These are phyloP conservation scores for Talaromyces rugulosus DNA, from an alignment of 2,329 filamentous ascomycete genomes.

Conservation along the genomic window DNA sequence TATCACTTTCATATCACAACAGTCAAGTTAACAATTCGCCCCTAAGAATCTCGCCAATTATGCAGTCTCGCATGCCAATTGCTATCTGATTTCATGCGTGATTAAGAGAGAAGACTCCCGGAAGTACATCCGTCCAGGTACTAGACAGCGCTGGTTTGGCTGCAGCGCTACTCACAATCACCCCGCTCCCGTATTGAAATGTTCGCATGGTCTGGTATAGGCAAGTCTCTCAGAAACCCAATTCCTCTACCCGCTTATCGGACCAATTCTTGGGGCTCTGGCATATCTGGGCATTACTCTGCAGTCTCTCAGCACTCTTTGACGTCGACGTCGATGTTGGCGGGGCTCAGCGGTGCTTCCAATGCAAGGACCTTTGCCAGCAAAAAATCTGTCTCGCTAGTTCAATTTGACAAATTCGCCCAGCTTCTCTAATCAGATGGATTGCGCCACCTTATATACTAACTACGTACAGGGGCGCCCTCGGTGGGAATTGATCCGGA, in stretches of 20 bases:
- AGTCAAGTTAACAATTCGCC: background rate
- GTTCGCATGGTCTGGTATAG: constrained; percentile 11
- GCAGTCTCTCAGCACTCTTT: background rate
- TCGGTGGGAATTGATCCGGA: constrained; percentile 30
- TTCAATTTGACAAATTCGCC: background rate
- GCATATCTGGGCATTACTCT: background rate
- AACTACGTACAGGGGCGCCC: constrained; percentile 23
- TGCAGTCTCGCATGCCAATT: background rate
- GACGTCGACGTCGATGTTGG: background rate
- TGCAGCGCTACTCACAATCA: background rate
- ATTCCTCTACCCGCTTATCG: background rate
- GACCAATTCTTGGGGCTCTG: background rate
- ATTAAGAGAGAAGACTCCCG: background rate
- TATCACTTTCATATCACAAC: background rate
- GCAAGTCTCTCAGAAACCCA: constrained; percentile 3
- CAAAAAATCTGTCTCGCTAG: background rate
- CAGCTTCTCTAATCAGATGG: background rate
- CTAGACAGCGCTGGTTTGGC: background rate
- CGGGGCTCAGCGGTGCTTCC: background rate
- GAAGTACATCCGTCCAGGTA: background rate
- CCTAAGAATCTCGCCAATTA: background rate
- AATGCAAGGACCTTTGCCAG: background rate
- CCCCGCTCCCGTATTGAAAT: constrained; percentile 1
- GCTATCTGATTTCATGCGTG: background rate
- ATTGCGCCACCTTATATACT: background rate